Base-by-base conservation (phyloP, 1,284 basidiomycete genomes). In the Sporisorium scitamineum region DNA sequence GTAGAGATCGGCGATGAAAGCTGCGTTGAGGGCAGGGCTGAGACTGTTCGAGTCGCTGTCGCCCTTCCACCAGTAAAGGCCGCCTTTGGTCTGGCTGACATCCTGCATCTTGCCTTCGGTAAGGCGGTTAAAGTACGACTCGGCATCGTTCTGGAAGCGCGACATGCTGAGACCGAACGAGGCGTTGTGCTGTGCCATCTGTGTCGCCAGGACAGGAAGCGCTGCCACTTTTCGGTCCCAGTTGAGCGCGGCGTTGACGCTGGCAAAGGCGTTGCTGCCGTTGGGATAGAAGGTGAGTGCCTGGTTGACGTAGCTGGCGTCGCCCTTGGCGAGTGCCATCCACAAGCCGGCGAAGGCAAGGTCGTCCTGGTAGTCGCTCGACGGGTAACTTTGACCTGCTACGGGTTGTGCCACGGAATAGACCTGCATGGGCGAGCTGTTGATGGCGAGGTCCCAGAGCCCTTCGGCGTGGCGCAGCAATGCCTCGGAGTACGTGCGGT, bases 161-260 rank as follows among this genome's bases (percentile, higher is more conserved):
- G 89, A 88, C 39, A 90, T 76, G 80, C 92, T 90, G 16, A 70
- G 88, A 86, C 90, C 89, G 31, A 94, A 87, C 63, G 91, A 90
- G 0, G 87, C 86, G 54, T 86, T 81, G 18, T 86, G 82, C 26
- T 83, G 69, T 0, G 87, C 83, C 9, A 87, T 68, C 74, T 89
- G 87, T 1, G 85, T 84, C 57, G 92, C 92, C 13, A 96, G 86
- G 20, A 96, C 89, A 45, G 91, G 89, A 0, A 93, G 83, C 1
- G 91, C 93, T 3, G 93, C 91, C 0, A 89, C 89, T 84, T 93
- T 93, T 2, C 90, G 90, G 82, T 95, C 94, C 94, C 95, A 97
- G 83, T 95, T 95, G 87, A 95, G 93, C 7, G 92, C 91, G 6
- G 87, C 86, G 57, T 90, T 87, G 45, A 88, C 86, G 1, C 87